Conservation (phyloP, 2,329 filamentous ascomycete species). For the Colletotrichum lentis region DNA sequence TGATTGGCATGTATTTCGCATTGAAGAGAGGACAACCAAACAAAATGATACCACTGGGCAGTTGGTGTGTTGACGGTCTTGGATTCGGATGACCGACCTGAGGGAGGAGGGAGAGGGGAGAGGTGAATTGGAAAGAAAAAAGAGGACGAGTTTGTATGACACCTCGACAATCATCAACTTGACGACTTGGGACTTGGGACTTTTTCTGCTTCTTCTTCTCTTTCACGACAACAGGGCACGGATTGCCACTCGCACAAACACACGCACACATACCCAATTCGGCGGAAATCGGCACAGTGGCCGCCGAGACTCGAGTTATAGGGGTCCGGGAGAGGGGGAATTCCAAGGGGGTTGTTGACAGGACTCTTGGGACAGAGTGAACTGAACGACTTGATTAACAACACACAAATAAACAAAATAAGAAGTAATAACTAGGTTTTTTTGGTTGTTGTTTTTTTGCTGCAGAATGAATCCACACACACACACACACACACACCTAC, state of each 20-base stretch:
- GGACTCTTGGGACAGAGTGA: too few relatives aligned
- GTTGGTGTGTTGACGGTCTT: neutral
- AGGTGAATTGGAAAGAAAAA: too few relatives aligned
- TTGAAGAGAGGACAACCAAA: neutral
- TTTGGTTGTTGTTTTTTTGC: too few relatives aligned
- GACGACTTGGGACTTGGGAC: constrained; percentile 1
- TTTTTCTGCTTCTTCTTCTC: too few relatives aligned
- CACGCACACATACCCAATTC: neutral
- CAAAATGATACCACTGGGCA: constrained; percentile 6
- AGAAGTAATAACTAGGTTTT: too few relatives aligned
- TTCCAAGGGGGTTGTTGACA: too few relatives aligned
- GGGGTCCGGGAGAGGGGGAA: too few relatives aligned
- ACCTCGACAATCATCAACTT: neutral
- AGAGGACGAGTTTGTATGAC: neutral
- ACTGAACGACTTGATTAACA: too few relatives aligned
- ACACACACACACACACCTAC: neutral
- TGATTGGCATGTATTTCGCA: neutral
- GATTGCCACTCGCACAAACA: neutral
- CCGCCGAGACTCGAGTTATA: neutral
- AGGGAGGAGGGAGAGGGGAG: neutral
- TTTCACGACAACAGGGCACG: neutral
- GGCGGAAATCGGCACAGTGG: neutral
- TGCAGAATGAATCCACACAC: constrained; percentile 7
- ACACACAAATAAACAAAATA: too few relatives aligned
- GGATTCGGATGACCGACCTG: neutral